Percentiles rank a stretch among this genome's conserved stretches.
phyloP scores from a whole-genome alignment of 371 early-diverging fungal species.

The Entomophthora muscae region DNA sequence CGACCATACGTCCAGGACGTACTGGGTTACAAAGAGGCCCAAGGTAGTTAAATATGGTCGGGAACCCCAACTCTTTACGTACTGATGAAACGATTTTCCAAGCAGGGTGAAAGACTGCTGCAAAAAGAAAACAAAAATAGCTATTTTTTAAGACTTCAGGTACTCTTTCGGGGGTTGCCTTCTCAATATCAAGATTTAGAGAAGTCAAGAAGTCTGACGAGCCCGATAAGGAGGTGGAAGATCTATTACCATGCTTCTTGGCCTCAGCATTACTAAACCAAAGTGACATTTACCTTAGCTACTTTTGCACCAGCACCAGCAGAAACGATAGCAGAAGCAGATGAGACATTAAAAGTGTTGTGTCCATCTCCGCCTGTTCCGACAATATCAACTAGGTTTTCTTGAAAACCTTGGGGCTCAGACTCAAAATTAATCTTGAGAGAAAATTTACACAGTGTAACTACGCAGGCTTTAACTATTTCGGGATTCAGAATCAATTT shows the following conservation, averaged over 20 bases:
- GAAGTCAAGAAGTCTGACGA: slow-evolving; percentile 87
- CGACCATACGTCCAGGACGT: slow-evolving; percentile 56
- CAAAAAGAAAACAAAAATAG: slow-evolving; percentile 83
- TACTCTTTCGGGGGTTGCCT: slow-evolving; percentile 43
- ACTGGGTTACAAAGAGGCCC: slow-evolving; percentile 89
- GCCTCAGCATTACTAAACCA: not conserved
- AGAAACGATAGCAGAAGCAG: slow-evolving; percentile 77
- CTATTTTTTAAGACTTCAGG: slow-evolving; percentile 34
- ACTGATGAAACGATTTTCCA: slow-evolving; percentile 65
- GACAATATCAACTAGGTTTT: slow-evolving; percentile 71
- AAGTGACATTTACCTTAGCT: slow-evolving; percentile 50
- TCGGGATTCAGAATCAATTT: slow-evolving; percentile 54
- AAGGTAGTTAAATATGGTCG: slow-evolving; percentile 86
- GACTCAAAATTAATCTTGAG: slow-evolving; percentile 25
- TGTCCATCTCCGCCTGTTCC: slow-evolving; percentile 98
- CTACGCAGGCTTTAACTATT: slow-evolving; percentile 60
- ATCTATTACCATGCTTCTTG: slow-evolving; percentile 76
- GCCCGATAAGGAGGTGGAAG: slow-evolving; percentile 85
- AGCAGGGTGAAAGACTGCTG: slow-evolving; percentile 81
- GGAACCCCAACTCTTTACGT: slow-evolving; percentile 77
- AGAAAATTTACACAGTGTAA: slow-evolving; percentile 40
- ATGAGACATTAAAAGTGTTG: slow-evolving; percentile 91
- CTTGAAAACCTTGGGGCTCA: slow-evolving; percentile 18
- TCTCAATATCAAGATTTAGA: slow-evolving; percentile 50
- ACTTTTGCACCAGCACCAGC: slow-evolving; percentile 87